phyloP scores from a whole-genome alignment of 1,284 basidiomycete genomes.

The Grifola frondosa region DNA sequence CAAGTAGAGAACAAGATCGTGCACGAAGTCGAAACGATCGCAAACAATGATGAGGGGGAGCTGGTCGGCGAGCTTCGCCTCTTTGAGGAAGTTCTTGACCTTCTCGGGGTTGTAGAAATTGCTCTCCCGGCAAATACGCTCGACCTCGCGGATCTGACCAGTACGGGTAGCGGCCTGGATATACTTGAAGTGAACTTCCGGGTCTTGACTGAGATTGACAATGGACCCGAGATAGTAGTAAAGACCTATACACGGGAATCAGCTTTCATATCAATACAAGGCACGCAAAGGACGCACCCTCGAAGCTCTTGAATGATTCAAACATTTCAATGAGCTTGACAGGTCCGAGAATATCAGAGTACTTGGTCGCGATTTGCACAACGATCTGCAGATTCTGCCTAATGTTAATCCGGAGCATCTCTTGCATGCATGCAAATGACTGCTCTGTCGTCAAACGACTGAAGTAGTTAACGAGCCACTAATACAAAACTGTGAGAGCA shows the following conservation, averaged over 20 bases:
- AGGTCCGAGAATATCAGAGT: constrained; percentile 96
- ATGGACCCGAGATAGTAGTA: constrained; percentile 98
- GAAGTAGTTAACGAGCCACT: constrained; percentile 99
- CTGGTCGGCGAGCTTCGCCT: constrained; percentile 96
- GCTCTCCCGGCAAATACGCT: constrained; percentile 97
- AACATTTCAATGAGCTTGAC: constrained; percentile 99
- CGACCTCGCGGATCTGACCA: constrained; percentile 98
- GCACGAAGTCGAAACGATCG: constrained; percentile 99
- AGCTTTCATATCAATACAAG: constrained; percentile 1
- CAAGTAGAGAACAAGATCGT: constrained; percentile 97
- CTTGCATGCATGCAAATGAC: constrained; percentile 93
- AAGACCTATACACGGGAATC: constrained; percentile 58
- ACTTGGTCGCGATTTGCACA: constrained; percentile 98
- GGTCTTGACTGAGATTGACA: constrained; percentile 95
- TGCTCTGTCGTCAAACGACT: constrained; percentile 98
- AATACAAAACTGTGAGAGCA: constrained; percentile 4
- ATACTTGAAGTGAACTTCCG: constrained; percentile 99
- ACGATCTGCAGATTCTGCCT: constrained; percentile 97
- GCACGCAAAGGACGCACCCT: constrained; percentile 49
- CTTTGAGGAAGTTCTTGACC: constrained; percentile 99
- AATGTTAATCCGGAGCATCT: constrained; percentile 97
- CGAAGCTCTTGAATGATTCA: constrained; percentile 97
- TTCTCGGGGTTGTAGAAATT: constrained; percentile 99
- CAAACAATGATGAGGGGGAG: constrained; percentile 99
- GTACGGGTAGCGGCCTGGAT: constrained; percentile 99